Conservation (phyloP, 345 rosid genomes). For the Balakata baccata region DNA sequence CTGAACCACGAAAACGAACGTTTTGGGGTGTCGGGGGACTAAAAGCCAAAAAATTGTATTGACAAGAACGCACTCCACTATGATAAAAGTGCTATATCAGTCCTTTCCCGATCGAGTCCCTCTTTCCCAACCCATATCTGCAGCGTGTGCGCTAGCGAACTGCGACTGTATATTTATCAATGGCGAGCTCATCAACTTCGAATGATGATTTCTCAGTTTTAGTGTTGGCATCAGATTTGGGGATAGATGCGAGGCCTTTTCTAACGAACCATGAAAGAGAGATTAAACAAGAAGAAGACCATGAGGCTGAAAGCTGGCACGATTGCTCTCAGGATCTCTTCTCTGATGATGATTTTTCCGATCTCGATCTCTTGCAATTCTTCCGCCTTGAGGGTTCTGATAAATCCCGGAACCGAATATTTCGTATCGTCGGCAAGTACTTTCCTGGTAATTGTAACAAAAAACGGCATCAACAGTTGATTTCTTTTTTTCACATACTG, state of each 20-base stretch:
- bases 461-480: not conserved
- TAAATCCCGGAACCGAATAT: conserved; percentile 64
- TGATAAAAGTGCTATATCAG: too few relatives aligned
- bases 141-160: too few relatives aligned
- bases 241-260: conserved; percentile 72
- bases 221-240: conserved; percentile 81
- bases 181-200: conserved; percentile 33
- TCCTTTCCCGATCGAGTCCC: too few relatives aligned
- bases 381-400: conserved; percentile 70
- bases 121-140: too few relatives aligned
- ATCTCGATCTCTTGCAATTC: conserved; percentile 79
- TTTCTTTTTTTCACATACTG: not conserved
- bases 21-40: too few relatives aligned
- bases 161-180: not conserved
- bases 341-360: conserved; percentile 76
- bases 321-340: conserved; percentile 66
- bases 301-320: conserved; percentile 62
- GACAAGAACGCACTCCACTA: too few relatives aligned
- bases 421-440: conserved; percentile 75
- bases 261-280: conserved; percentile 25
- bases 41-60: too few relatives aligned
- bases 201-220: conserved; percentile 64
- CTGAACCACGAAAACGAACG: too few relatives aligned
- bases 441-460: conserved; percentile 60
- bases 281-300: conserved; percentile 26